Conservation (phyloP, 2,329 filamentous ascomycete species). For the Ophiocordyceps camponoti-leonardi region DNA sequence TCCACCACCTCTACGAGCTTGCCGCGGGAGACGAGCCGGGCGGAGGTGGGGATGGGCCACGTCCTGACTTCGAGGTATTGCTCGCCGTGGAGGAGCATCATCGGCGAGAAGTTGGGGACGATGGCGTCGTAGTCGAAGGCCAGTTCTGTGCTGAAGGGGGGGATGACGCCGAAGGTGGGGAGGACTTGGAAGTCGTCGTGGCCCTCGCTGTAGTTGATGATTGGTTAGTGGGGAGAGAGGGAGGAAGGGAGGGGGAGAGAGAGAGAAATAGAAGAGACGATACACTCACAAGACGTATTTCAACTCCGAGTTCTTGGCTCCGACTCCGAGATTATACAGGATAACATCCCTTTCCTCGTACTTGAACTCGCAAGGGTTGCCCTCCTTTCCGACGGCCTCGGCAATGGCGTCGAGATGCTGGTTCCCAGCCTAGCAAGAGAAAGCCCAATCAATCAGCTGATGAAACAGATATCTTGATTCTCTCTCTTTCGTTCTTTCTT, state of each 20-base stretch:
- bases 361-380: constrained; percentile 55
- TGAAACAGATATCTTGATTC: background rate
- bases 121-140: constrained; percentile 70
- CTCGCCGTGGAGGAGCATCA: constrained; percentile 98
- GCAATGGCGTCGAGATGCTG: constrained; percentile 61
- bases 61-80: constrained; percentile 92
- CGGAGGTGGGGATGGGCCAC: constrained; percentile 78
- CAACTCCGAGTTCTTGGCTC: constrained; percentile 79
- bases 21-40: constrained; percentile 55
- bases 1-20: constrained; percentile 88
- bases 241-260: too few relatives aligned
- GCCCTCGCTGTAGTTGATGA: constrained; percentile 41
- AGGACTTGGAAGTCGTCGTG: constrained; percentile 83
- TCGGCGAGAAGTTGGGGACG: constrained; percentile 89
- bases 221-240: background rate
- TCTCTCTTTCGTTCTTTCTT: too few relatives aligned
- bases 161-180: constrained; percentile 91
- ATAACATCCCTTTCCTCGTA: constrained; percentile 81
- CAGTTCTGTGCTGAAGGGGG: constrained; percentile 69
- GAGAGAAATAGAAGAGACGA: background rate
- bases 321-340: constrained; percentile 89
- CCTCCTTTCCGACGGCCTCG: constrained; percentile 53
- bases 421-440: constrained; percentile 25
- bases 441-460: background rate
- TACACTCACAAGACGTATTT: constrained; percentile 54